A percentile compares a stretch with the other conserved stretches of the same genome.
These are phyloP conservation scores for Penicillium sumatraense DNA, from an alignment of 2,329 filamentous ascomycete genomes.

Conservation along the genomic window DNA sequence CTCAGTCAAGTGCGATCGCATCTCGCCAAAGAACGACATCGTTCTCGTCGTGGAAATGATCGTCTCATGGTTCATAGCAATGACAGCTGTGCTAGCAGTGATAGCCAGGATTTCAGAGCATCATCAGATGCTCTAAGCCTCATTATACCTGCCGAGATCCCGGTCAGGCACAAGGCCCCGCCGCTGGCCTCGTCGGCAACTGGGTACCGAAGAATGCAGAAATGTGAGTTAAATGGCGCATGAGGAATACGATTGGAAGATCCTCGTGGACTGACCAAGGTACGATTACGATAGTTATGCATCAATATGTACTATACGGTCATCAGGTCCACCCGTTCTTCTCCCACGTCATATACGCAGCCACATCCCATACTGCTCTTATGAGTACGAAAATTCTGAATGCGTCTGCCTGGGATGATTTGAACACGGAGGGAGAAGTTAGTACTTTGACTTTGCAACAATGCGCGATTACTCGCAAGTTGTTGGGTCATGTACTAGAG, in stretches of 20 bases:
- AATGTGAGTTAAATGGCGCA: too few relatives aligned
- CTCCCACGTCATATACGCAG: conserved; percentile 11
- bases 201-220: conserved; percentile 14
- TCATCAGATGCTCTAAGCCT: neutral
- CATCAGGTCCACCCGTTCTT: conserved; percentile 23
- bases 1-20: conserved; percentile 24
- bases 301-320: conserved; percentile 20
- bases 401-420: conserved; percentile 26
- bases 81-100: neutral
- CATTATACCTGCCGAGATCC: conserved; percentile 1
- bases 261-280: neutral
- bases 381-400: conserved; percentile 28
- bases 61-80: neutral
- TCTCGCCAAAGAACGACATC: conserved; percentile 17
- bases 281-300: conserved; percentile 17
- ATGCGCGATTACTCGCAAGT: conserved; percentile 15
- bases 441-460: conserved; percentile 21
- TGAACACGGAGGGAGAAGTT: conserved; percentile 15
- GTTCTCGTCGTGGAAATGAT: neutral
- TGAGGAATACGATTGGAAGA: too few relatives aligned
- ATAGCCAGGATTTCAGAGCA: neutral
- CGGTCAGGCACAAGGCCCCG: neutral
- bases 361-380: conserved; percentile 16
- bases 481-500: conserved; percentile 11
- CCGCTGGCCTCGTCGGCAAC: conserved; percentile 17